Percentiles rank a stretch among this genome's conserved stretches.
These are phyloP conservation scores for Cryphonectria parasitica DNA, from an alignment of 2,329 filamentous ascomycete genomes.

Conservation along the genomic window DNA sequence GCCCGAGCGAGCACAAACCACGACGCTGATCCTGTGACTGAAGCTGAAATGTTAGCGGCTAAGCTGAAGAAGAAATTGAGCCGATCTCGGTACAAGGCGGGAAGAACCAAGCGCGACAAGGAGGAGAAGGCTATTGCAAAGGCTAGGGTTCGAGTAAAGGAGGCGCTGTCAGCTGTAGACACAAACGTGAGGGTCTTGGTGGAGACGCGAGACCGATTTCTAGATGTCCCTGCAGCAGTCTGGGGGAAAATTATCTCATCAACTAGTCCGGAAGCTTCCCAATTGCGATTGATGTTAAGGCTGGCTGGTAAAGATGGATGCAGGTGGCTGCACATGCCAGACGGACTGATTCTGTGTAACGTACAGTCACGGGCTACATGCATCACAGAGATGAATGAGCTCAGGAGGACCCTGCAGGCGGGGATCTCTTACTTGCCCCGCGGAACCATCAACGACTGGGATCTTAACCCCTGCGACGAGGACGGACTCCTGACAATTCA, in stretches of 20 bases:
- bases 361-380: neutral
- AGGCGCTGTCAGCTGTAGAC: neutral
- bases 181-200: neutral
- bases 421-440: neutral
- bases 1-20: neutral
- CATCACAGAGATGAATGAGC: neutral
- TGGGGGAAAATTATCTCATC: neutral
- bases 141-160: neutral
- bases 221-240: neutral
- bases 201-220: neutral
- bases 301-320: neutral
- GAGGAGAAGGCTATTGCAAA: neutral
- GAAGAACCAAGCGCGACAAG: neutral
- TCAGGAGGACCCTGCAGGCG: neutral
- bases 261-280: neutral
- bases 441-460: neutral
- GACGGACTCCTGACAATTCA: neutral
- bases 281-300: neutral
- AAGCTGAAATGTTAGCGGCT: too few species aligned
- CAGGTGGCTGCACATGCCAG: neutral
- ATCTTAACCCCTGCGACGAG: neutral
- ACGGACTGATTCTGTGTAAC: neutral
- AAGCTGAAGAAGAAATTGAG: neutral
- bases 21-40: neutral
- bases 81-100: neutral